phyloP scores from a whole-genome alignment of 371 early-diverging fungal genomes.

The Dinochytrium kinnereticum region DNA sequence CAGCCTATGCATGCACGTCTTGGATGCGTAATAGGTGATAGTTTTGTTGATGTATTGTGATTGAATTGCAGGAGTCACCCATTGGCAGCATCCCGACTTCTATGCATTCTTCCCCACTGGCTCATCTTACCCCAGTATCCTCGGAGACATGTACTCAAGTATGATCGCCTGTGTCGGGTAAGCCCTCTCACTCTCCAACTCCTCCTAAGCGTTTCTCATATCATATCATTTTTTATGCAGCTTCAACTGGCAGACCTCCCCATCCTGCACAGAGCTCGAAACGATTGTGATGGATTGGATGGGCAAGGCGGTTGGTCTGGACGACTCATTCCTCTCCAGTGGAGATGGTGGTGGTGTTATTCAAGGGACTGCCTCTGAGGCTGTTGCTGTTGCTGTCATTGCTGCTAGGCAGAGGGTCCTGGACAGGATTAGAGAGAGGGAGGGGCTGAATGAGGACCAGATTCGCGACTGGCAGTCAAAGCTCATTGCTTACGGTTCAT shows the following conservation, averaged over 20 bases:
- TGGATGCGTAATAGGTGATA: too few relatives aligned
- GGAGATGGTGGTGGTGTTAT: conserved; percentile 66
- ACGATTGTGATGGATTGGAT: conserved; percentile 66
- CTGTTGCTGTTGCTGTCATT: conserved; percentile 59
- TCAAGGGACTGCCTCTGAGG: conserved; percentile 64
- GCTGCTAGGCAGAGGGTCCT: conserved; percentile 58
- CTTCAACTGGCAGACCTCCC: conserved; percentile 59
- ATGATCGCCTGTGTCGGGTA: conserved; percentile 61
- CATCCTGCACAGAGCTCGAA: conserved; percentile 69
- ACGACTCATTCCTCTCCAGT: conserved; percentile 49
- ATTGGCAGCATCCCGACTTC: conserved; percentile 54
- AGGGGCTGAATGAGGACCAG: conserved; percentile 33
- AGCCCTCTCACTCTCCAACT: background rate
- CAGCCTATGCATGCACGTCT: background rate
- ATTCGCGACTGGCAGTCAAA: conserved; percentile 25
- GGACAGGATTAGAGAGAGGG: conserved; percentile 25
- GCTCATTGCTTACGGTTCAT: conserved; percentile 61
- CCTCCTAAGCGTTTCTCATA: background rate
- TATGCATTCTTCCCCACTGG: conserved; percentile 61
- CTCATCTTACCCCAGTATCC: conserved; percentile 56
- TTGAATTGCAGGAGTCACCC: too few relatives aligned
- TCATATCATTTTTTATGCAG: background rate
- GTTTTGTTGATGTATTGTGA: background rate
- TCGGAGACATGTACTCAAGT: conserved; percentile 65
- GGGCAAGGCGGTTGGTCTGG: conserved; percentile 59